Percentiles rank a stretch among this genome's conserved stretches.
These are phyloP conservation scores for Amanita fuliginea DNA, from an alignment of 768 basidiomycete species.

Conservation along the genomic window DNA sequence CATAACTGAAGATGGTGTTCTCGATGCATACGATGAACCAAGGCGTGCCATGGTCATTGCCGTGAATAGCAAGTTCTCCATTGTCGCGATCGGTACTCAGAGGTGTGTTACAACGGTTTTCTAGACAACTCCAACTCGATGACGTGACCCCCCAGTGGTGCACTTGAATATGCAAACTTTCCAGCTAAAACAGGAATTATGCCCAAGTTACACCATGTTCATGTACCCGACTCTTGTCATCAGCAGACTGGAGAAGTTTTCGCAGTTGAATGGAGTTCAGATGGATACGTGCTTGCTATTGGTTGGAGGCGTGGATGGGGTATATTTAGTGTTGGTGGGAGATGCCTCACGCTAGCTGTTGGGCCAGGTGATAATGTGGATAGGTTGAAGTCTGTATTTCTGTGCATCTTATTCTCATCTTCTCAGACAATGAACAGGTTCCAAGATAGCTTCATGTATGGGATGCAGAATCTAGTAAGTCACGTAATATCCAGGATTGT, in stretches of 20 bases:
- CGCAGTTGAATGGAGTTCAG: conserved; percentile 84
- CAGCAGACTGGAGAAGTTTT: conserved; percentile 50
- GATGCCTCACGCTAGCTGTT: conserved; percentile 73
- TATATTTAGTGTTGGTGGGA: conserved; percentile 80
- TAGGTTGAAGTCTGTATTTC: conserved; percentile 30
- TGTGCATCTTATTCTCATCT: background rate
- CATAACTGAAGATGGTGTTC: conserved; percentile 30
- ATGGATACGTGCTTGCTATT: conserved; percentile 90
- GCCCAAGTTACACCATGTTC: conserved; percentile 50
- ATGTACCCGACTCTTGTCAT: conserved; percentile 52
- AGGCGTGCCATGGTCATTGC: conserved; percentile 53
- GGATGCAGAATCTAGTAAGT: conserved; percentile 61
- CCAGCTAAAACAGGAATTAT: conserved; percentile 49
- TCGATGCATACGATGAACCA: conserved; percentile 47
- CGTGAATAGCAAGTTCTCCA: conserved; percentile 71
- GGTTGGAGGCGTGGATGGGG: conserved; percentile 90
- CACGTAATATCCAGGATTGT: background rate
- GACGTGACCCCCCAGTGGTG: conserved; percentile 33
- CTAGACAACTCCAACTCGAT: background rate
- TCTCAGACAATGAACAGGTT: conserved; percentile 28
- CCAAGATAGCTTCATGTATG: conserved; percentile 81
- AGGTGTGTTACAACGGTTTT: conserved; percentile 28
- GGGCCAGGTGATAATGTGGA: conserved; percentile 56
- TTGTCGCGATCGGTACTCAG: conserved; percentile 70
- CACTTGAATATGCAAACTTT: conserved; percentile 55